A percentile compares a stretch with the other conserved stretches of the same genome.
Evolutionary conservation across 2,329 filamentous ascomycete genomes (phyloP).

Genomic region (Chaetomiaceae sp.): DNA sequence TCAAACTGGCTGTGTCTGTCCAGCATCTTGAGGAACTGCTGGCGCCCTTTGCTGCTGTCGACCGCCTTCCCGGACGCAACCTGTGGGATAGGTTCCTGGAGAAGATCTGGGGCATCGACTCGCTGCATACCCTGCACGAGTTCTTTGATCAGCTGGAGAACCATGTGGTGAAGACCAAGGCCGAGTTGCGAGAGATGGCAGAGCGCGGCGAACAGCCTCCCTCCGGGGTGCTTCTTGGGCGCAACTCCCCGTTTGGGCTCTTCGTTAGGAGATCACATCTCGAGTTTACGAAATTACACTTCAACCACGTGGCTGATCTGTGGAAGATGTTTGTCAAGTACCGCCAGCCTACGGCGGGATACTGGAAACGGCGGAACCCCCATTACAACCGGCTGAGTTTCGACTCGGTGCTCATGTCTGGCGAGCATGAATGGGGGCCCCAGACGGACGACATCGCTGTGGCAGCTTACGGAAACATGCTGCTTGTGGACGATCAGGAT

Average conservation of each 20-base stretch:
- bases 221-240: conserved; percentile 57
- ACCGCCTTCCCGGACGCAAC: conserved; percentile 66
- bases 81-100: conserved; percentile 84
- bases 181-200: conserved; percentile 53
- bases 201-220: conserved; percentile 49
- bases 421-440: conserved; percentile 48
- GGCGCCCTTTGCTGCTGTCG: conserved; percentile 45
- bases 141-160: conserved; percentile 63
- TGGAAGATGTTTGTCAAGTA: conserved; percentile 84
- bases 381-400: conserved; percentile 54
- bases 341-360: conserved; percentile 66
- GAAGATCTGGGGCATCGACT: conserved; percentile 79
- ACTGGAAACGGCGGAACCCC: conserved; percentile 60
- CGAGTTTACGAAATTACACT: conserved; percentile 76
- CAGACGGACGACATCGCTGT: conserved; percentile 25
- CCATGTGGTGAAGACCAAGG: conserved; percentile 58
- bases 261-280: conserved; percentile 74
- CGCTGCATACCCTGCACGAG: conserved; percentile 70
- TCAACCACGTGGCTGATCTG: conserved; percentile 70
- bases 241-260: conserved; percentile 72
- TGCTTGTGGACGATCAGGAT: conserved; percentile 37
- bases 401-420: conserved; percentile 50
- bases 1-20: conserved; percentile 52
- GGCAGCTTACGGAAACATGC: conserved; percentile 51
- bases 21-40: conserved; percentile 58